These are phyloP conservation scores for Metschnikowia corniflorae DNA, from an alignment of 805 yeast species.

Conservation along the genomic window DNA sequence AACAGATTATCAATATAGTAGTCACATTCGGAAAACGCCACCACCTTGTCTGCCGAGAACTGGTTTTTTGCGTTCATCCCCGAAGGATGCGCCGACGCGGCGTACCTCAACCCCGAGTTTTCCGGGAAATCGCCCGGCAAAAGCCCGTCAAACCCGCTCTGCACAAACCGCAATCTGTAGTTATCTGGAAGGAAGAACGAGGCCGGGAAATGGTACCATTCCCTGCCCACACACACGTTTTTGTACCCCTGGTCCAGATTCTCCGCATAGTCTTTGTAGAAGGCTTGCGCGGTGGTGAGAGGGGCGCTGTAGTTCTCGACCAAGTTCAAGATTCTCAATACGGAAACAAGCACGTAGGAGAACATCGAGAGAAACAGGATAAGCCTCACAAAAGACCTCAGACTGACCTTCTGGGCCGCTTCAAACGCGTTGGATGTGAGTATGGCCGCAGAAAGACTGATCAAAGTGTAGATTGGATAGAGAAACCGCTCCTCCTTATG, in stretches of 20 bases:
- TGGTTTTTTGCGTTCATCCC: conserved; percentile 74
- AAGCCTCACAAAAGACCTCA: conserved; percentile 7
- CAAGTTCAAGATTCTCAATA: conserved; percentile 56
- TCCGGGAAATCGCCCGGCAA: conserved; percentile 84
- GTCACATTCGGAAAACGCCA: conserved; percentile 53
- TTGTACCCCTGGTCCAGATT: conserved; percentile 16
- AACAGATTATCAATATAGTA: conserved; percentile 64
- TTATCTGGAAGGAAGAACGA: conserved; percentile 74
- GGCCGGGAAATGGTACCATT: conserved; percentile 91
- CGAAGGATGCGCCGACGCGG: conserved; percentile 49
- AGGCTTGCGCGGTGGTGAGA: conserved; percentile 51
- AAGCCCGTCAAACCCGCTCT: conserved; percentile 79
- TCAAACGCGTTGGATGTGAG: conserved; percentile 24
- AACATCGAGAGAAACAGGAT: conserved; percentile 21
- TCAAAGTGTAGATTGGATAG: conserved; percentile 76
- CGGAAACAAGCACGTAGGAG: conserved; percentile 32
- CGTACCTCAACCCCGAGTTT: conserved; percentile 15
- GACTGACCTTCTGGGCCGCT: conserved; percentile 1
- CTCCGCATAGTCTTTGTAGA: conserved; percentile 19
- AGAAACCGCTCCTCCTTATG: conserved; percentile 92
- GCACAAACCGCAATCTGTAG: conserved; percentile 62
- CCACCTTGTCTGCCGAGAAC: conserved; percentile 59
- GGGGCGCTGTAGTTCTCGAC: conserved; percentile 73
- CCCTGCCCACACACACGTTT: conserved; percentile 86
- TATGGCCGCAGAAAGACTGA: conserved; percentile 61